Conservation (phyloP, 2,329 filamentous ascomycete genomes). For the Trichoderma gracile region DNA sequence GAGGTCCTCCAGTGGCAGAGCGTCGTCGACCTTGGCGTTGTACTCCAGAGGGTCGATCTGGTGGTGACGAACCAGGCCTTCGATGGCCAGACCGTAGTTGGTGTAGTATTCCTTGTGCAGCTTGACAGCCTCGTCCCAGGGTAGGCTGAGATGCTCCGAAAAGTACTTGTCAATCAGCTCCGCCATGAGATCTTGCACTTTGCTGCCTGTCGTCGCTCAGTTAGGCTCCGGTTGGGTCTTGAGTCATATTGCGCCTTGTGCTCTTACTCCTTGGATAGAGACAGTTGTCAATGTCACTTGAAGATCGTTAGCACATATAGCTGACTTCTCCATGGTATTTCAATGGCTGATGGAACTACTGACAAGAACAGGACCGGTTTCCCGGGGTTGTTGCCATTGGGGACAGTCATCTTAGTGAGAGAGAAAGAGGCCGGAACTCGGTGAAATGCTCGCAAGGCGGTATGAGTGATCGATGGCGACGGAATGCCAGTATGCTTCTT, state of each 20-base stretch:
- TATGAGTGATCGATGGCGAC: background rate
- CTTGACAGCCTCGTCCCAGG: conserved; percentile 74
- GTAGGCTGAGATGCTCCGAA: conserved; percentile 69
- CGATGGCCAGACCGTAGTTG: conserved; percentile 95
- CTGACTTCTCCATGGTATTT: background rate
- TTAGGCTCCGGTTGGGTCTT: conserved; percentile 18
- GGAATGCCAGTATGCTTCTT: background rate
- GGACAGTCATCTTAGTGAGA: conserved; percentile 35
- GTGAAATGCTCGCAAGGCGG: conserved; percentile 24
- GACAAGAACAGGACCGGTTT: conserved; percentile 50
- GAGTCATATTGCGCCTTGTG: background rate
- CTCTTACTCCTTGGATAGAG: conserved; percentile 80
- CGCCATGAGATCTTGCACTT: conserved; percentile 87
- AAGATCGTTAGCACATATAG: background rate
- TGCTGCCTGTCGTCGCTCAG: conserved; percentile 55
- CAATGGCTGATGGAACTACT: conserved; percentile 16
- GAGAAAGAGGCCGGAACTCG: background rate
- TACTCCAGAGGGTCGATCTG: conserved; percentile 94
- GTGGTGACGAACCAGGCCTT: conserved; percentile 90
- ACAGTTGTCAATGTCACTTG: conserved; percentile 98
- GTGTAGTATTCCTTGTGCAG: conserved; percentile 92
- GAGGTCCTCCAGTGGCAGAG: conserved; percentile 80
- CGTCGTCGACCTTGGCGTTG: conserved; percentile 92
- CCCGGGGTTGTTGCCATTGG: conserved; percentile 38
- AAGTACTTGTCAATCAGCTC: conserved; percentile 71